phyloP scores from a whole-genome alignment of 192 early-diverging fungal species.

The Backusella sp. region DNA sequence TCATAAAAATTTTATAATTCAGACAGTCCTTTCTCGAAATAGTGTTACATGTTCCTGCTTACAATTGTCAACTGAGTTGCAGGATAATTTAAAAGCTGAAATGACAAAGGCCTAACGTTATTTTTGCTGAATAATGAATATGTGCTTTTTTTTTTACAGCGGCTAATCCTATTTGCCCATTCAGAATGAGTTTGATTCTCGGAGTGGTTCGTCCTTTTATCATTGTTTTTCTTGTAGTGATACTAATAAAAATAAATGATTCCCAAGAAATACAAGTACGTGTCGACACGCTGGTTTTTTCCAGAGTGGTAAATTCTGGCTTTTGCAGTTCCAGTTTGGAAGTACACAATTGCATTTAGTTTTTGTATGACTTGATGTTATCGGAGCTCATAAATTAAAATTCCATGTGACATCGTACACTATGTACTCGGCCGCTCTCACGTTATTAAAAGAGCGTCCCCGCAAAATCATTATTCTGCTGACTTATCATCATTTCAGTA shows the following conservation, averaged over 20 bases:
- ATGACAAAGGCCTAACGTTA: not conserved
- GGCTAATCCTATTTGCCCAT: slow-evolving; percentile 1
- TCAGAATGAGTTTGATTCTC: not conserved
- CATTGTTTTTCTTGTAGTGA: not conserved
- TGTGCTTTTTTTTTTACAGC: not conserved
- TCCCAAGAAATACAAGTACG: not conserved
- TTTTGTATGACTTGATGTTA: not conserved
- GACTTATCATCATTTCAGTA: slow-evolving; percentile 16
- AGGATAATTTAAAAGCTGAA: not conserved
- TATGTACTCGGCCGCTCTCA: not conserved
- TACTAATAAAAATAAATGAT: not conserved
- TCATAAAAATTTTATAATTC: not conserved
- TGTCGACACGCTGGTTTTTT: not conserved
- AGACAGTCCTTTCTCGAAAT: not conserved
- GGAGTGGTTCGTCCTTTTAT: not conserved
- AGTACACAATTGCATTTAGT: not conserved
- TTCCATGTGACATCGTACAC: not conserved
- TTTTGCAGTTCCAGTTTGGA: not conserved
- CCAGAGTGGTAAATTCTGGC: not conserved
- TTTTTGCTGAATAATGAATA: not conserved
- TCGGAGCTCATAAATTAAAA: not conserved
- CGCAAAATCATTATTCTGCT: slow-evolving; percentile 12
- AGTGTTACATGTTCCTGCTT: not conserved
- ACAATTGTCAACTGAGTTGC: slow-evolving; percentile 3
- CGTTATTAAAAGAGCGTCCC: not conserved